phyloP scores from a whole-genome alignment of 495 filamentous ascomycete genomes.

The Penicillium longicatenatum region DNA sequence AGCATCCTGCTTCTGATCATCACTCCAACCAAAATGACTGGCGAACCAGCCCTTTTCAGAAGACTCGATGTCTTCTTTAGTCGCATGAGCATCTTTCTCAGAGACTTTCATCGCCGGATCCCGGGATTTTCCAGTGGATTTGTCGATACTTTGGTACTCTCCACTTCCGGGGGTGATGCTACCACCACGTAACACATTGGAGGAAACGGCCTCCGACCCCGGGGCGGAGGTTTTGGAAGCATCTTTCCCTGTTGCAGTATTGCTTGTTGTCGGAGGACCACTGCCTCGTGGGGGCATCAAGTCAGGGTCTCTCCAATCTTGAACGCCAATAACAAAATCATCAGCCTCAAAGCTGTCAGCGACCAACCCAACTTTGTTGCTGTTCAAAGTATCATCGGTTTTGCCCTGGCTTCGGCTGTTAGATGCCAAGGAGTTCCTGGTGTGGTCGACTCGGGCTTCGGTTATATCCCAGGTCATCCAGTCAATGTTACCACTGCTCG shows the following conservation, averaged over 20 bases:
- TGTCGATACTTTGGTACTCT: conserved; percentile 59
- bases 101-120: conserved; percentile 17
- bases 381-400: conserved; percentile 10
- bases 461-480: conserved; percentile 66
- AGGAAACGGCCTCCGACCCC: conserved; percentile 34
- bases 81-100: conserved; percentile 7
- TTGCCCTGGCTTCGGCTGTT: conserved; percentile 18
- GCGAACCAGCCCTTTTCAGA: conserved; percentile 40
- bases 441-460: conserved; percentile 30
- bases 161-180: conserved; percentile 79
- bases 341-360: conserved; percentile 49
- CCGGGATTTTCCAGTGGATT: conserved; percentile 23
- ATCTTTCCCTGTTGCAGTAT: conserved; percentile 24
- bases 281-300: conserved; percentile 53
- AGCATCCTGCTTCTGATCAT: conserved; percentile 16
- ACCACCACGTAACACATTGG: conserved; percentile 58
- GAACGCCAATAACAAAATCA: conserved; percentile 86
- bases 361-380: conserved; percentile 16
- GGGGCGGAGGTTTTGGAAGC: conserved; percentile 24
- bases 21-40: conserved; percentile 37
- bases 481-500: conserved; percentile 81
- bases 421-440: conserved; percentile 13
- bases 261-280: conserved; percentile 30
- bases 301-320: conserved; percentile 91
- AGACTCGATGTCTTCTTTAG: conserved; percentile 1